These are phyloP conservation scores for Wickerhamiella brachini DNA, from an alignment of 805 yeast genomes.

Conservation along the genomic window DNA sequence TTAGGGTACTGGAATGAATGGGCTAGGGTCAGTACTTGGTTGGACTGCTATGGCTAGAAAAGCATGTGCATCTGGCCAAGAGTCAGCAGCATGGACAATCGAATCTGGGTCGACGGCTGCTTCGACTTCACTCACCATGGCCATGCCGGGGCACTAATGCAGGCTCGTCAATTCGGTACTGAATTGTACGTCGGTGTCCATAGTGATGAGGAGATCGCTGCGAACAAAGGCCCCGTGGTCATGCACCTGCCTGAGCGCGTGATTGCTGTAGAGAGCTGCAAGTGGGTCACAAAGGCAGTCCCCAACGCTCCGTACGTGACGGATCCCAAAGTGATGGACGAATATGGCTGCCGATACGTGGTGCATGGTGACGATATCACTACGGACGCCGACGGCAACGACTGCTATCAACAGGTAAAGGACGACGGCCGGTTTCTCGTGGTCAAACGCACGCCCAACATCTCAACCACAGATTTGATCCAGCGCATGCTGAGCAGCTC, in stretches of 20 bases:
- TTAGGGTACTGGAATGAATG: no score
- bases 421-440: slow-evolving; percentile 74
- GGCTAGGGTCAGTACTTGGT: no score
- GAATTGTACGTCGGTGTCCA: slow-evolving; percentile 81
- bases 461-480: slow-evolving; percentile 88
- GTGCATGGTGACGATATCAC: slow-evolving; percentile 98
- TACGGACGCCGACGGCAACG: slow-evolving; percentile 89
- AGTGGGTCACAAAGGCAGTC: slow-evolving; percentile 69
- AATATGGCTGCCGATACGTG: slow-evolving; percentile 69
- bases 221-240: slow-evolving; percentile 87
- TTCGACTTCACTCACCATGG: slow-evolving; percentile 96
- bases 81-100: slow-evolving; percentile 9
- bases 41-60: no score
- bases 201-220: slow-evolving; percentile 70
- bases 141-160: slow-evolving; percentile 93
- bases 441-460: slow-evolving; percentile 90
- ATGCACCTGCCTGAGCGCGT: slow-evolving; percentile 72
- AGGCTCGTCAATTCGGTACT: slow-evolving; percentile 72
- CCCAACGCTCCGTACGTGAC: slow-evolving; percentile 89
- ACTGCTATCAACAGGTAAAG: slow-evolving; percentile 76
- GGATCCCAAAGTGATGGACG: slow-evolving; percentile 63
- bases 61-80: no score
- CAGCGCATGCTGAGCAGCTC: slow-evolving; percentile 64
- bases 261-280: slow-evolving; percentile 76
- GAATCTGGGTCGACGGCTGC: slow-evolving; percentile 96